Conservation (phyloP, 805 yeast genomes). For the Priceomyces fermenticarens region DNA sequence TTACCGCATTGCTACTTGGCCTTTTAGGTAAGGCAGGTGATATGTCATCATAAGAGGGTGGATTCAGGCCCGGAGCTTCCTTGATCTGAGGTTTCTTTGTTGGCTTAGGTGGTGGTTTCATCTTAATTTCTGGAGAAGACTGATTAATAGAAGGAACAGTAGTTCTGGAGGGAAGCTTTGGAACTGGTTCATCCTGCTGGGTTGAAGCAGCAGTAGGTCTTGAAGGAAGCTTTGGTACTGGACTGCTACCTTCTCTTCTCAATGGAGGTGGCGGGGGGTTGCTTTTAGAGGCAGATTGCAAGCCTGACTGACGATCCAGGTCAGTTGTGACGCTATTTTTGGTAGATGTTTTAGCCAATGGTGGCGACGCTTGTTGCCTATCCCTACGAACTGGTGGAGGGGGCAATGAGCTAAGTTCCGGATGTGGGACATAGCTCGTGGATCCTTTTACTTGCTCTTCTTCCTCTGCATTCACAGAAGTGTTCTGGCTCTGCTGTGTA, state of each 20-base stretch:
- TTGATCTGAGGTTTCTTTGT: constrained; percentile 22
- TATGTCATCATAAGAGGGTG: constrained; percentile 20
- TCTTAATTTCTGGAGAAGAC: constrained; percentile 12
- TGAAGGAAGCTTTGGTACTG: constrained; percentile 9
- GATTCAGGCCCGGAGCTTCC: constrained; percentile 10
- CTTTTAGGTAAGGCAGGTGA: constrained; percentile 1
- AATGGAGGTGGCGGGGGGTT: constrained; percentile 3
- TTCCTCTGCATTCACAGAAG: too few species aligned
- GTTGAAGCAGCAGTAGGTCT: constrained; percentile 9
- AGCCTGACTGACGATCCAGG: background rate
- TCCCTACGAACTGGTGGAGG: constrained; percentile 41
- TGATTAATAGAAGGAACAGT: constrained; percentile 4
- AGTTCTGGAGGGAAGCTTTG: constrained; percentile 10
- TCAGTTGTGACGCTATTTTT: too few species aligned
- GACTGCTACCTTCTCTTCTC: constrained; percentile 3
- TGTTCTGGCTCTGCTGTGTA: background rate
- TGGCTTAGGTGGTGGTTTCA: constrained; percentile 45
- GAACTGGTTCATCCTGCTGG: too few species aligned
- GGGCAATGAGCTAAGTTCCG: constrained; percentile 36
- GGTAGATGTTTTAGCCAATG: too few species aligned
- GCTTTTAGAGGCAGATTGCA: background rate
- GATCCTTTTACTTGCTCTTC: too few species aligned
- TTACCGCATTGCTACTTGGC: background rate
- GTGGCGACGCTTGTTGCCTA: constrained; percentile 7
- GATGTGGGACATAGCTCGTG: constrained; percentile 15